Conservation (phyloP, 176 grass and related monocot genomes). For the Cymbopogon citratus region DNA sequence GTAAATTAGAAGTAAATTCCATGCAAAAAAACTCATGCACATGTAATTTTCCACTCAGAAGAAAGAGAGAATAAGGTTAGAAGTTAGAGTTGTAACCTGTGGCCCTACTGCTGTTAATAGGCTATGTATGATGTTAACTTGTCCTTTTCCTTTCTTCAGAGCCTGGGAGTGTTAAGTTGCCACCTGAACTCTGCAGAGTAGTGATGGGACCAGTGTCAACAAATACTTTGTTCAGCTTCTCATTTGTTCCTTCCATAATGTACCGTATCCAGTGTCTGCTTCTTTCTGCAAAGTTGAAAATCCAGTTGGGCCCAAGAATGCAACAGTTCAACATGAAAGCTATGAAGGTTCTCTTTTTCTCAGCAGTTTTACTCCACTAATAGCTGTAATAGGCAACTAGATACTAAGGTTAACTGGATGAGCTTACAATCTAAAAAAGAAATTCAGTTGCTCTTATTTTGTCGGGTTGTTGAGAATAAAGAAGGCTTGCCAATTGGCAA, state of each 20-base stretch:
- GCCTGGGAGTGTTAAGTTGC: slow-evolving; percentile 43
- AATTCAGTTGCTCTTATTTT: background rate
- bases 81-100: slow-evolving; percentile 4
- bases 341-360: slow-evolving; percentile 49
- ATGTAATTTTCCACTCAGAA: background rate
- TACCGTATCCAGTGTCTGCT: slow-evolving; percentile 62
- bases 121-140: background rate
- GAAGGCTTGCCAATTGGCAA: background rate
- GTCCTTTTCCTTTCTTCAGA: slow-evolving; percentile 36
- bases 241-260: slow-evolving; percentile 63
- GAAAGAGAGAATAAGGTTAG: background rate
- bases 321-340: slow-evolving; percentile 44
- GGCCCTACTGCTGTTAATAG: background rate
- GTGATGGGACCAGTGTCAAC: slow-evolving; percentile 56
- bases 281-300: slow-evolving; percentile 59
- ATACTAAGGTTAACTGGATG: background rate
- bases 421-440: background rate
- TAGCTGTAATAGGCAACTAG: slow-evolving; percentile 5
- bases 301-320: slow-evolving; percentile 37
- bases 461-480: background rate
- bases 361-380: slow-evolving; percentile 2
- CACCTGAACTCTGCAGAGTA: slow-evolving; percentile 66
- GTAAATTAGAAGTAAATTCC: background rate
- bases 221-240: slow-evolving; percentile 52
- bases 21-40: background rate